Base-by-base conservation (phyloP, 116 monocot species). In the Phalaenopsis hybrid region DNA sequence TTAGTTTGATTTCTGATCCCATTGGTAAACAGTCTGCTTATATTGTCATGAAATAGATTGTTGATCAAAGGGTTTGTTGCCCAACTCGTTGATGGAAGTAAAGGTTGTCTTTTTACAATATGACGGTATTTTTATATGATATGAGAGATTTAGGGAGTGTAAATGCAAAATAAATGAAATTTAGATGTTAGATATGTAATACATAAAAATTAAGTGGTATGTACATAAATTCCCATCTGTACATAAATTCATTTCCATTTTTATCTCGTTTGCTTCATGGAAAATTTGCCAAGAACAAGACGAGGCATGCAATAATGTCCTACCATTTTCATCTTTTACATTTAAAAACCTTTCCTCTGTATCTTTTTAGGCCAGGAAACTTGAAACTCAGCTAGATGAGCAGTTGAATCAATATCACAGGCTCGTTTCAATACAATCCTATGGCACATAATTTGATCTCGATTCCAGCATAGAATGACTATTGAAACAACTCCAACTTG, bases 401-500 rank as follows among this genome's bases (percentile, higher is more conserved):
- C 91, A 89, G 82, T 87, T 96, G 89, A 94, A 88, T 77, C 78
- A 88, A 76, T 95, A 93, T 81, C 91, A 95, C 33, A 89, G 88
- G 84, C 79, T 92, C 52, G 89, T 92, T 84, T 85, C 90, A 3
- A 79, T 84, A 75, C 90, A 90, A 82, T 80, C 81, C 15, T 90
- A 93, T 83, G 87, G 83, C 73, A 90, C 92, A 28, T 89, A 90
- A 76, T 83, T 87, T 87, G 93, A 93, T 61, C 81, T 92, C 72
- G 98, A 95, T 81, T 92, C 93, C 37, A 85, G 75, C 61, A 95
- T 98, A 85, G 98, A 98, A 58, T 80, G 87, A 67, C 50, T 92
- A 75, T 84, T 98, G 70, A 95, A 88, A 85, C 98, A 98, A 77
- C 95, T 98, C 33, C 95, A 98, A 76, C 95, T 88, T 89, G 92